phyloP scores from a whole-genome alignment of 139 green algal species.

The Gonium pectorale region DNA sequence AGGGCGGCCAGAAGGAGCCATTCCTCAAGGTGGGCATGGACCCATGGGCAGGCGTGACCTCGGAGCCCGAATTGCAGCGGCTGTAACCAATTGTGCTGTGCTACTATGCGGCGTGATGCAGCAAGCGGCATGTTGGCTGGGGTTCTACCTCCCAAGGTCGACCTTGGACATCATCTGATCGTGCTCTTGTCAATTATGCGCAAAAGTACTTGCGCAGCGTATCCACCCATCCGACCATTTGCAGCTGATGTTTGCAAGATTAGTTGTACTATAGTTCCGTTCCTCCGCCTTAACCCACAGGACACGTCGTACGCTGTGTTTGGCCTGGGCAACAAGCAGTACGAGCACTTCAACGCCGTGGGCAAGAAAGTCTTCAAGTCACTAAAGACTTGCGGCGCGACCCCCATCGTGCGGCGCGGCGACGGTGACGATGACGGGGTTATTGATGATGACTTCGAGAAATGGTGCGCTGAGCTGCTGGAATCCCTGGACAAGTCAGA shows the following conservation, averaged over 20 bases:
- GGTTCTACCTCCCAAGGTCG: too few species aligned
- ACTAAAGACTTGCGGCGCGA: slow-evolving; percentile 79
- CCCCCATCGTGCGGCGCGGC: slow-evolving; percentile 71
- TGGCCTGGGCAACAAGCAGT: slow-evolving; percentile 97
- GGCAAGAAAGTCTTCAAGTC: slow-evolving; percentile 83
- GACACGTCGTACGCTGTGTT: slow-evolving; percentile 89
- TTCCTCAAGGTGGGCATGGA: slow-evolving; percentile 68
- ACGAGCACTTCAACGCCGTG: slow-evolving; percentile 97
- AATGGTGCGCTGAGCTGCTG: slow-evolving; percentile 81
- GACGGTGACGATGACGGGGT: slow-evolving; percentile 94
- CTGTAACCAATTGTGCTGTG: too few species aligned
- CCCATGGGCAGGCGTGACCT: slow-evolving; percentile 27
- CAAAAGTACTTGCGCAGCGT: too few species aligned
- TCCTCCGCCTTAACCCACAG: too few species aligned
- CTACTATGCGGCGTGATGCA: too few species aligned
- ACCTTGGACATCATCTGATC: too few species aligned
- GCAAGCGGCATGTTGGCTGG: too few species aligned
- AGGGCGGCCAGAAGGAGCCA: slow-evolving; percentile 54
- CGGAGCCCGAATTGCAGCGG: too few species aligned
- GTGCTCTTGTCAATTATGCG: too few species aligned
- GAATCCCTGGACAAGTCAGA: slow-evolving; percentile 68
- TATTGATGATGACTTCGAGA: slow-evolving; percentile 94
- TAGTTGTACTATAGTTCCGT: too few species aligned
- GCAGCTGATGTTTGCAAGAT: too few species aligned
- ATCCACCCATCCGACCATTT: too few species aligned